Base-by-base conservation (phyloP, 176 grass and related monocot genomes). In the Oryza glaberrima region DNA sequence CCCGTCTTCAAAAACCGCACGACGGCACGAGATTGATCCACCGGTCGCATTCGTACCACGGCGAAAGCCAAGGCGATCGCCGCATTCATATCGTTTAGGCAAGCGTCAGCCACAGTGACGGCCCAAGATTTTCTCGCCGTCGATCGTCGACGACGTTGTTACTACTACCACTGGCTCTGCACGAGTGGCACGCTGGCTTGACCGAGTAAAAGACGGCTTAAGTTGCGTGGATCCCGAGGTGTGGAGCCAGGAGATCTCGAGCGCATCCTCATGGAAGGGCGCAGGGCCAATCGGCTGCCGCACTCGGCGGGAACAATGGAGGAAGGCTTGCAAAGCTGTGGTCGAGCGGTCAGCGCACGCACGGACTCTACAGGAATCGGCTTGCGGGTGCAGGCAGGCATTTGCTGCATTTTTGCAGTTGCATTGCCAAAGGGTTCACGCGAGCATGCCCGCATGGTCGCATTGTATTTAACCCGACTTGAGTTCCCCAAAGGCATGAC, bases 241-340 rank as follows among this genome's bases (percentile, higher is more conserved):
- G 69, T 22, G 61, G 63, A 26, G 73, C 75, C 82, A 77, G 9
- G 46, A 30, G 64, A 84, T 77, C 82, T 51, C 72, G 11, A 13
- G 32, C 40, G 63, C 64, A 84, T 77, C 82, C 73, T 19, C 65
- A 70, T 69, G 47, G 83, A 66, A 77, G 6, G 15, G 16, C 36
- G 30, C 72, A 46, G n/a, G 43, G 6, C 63, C 82, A 84, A 68
- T 84, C 32, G 28, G 7, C 72, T 38, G 72, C 73, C 73, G 32
- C 34, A 32, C 54, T 3, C 56, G 63, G 82, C 48, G 71, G 22
- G 43, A 9, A 26, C 11, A 26, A 49, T 12, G 71, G 64, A 30
- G 16, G 52, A 56, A 61, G 56, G 56, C 20, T 22, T n/a, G 56
- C 19, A 61, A 61, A 61, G 56, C 56, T 30, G 25, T 5, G 71